Conservation (phyloP, 352 stramenopile genomes). For the Phytophthora pinifolia region DNA sequence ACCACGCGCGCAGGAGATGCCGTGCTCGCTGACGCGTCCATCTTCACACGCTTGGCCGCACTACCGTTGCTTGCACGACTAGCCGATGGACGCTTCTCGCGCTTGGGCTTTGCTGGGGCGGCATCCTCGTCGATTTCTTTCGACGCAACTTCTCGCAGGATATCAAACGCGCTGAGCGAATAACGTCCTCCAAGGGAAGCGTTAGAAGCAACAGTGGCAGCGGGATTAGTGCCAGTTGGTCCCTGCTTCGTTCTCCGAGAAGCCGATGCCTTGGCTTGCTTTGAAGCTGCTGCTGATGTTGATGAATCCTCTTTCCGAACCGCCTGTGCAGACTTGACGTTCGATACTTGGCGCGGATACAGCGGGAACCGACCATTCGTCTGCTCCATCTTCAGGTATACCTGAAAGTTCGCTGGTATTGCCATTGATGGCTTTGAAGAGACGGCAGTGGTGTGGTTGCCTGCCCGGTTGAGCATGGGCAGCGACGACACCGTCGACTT, state of each 20-base stretch:
- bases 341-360: conserved; percentile 28
- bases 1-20: conserved; percentile 10
- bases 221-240: conserved; percentile 1
- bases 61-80: conserved; percentile 13
- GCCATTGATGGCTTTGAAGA: conserved; percentile 22
- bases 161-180: conserved; percentile 78
- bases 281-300: conserved; percentile 10
- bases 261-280: conserved; percentile 24
- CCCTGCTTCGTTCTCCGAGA: conserved; percentile 33
- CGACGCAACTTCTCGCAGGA: conserved; percentile 76
- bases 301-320: conserved; percentile 21
- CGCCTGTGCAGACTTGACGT: conserved; percentile 20
- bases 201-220: no score
- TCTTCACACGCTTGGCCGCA: conserved; percentile 33
- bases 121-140: conserved; percentile 52
- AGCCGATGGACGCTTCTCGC: conserved; percentile 26
- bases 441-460: conserved; percentile 10
- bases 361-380: conserved; percentile 29
- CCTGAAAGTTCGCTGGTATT: conserved; percentile 31
- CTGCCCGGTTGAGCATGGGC: conserved; percentile 35
- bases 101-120: conserved; percentile 30
- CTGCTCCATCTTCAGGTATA: conserved; percentile 68
- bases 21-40: conserved; percentile 25
- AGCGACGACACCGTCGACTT: conserved; percentile 38
- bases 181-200: conserved; percentile 18